Conservation (phyloP, 2,329 filamentous ascomycete genomes). For the Plenodomus biglobosus region DNA sequence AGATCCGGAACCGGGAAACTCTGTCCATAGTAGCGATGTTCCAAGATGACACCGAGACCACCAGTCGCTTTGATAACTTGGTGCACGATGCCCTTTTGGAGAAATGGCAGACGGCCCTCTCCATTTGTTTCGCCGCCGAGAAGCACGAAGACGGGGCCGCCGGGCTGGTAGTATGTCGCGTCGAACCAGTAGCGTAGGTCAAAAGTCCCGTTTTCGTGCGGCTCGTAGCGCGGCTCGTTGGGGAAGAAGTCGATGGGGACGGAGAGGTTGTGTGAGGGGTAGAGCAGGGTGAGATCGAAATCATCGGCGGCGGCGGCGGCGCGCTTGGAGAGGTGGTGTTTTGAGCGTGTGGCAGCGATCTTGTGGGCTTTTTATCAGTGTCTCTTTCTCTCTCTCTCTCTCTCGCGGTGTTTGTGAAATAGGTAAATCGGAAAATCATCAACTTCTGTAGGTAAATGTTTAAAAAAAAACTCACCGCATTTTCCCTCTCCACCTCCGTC, state of each 20-base stretch:
- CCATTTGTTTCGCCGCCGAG: slow-evolving; percentile 70
- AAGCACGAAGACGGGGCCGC: slow-evolving; percentile 79
- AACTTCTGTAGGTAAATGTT: no score
- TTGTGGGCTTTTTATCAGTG: no score
- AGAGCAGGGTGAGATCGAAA: slow-evolving; percentile 43
- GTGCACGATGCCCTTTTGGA: slow-evolving; percentile 76
- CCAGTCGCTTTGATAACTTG: slow-evolving; percentile 66
- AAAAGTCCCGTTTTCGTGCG: slow-evolving; percentile 70
- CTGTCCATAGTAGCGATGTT: slow-evolving; percentile 84
- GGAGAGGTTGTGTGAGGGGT: slow-evolving; percentile 55
- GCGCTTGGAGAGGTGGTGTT: slow-evolving; percentile 30
- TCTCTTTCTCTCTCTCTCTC: no score
- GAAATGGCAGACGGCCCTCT: slow-evolving; percentile 63
- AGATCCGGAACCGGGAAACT: slow-evolving; percentile 71
- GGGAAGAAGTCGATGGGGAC: slow-evolving; percentile 78
- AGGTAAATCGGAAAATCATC: no score
- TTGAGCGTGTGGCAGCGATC: slow-evolving; percentile 18
- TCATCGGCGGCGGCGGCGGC: slow-evolving; percentile 20
- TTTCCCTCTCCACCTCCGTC: slow-evolving; percentile 18
- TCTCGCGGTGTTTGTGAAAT: no score
- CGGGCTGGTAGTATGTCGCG: slow-evolving; percentile 69
- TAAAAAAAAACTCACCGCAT: slow-evolving; percentile 26
- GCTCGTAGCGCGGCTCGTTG: slow-evolving; percentile 75
- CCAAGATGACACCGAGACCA: slow-evolving; percentile 77
- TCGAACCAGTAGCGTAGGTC: slow-evolving; percentile 83